These are phyloP conservation scores for Firmiana major DNA, from an alignment of 345 rosid species.

Conservation along the genomic window DNA sequence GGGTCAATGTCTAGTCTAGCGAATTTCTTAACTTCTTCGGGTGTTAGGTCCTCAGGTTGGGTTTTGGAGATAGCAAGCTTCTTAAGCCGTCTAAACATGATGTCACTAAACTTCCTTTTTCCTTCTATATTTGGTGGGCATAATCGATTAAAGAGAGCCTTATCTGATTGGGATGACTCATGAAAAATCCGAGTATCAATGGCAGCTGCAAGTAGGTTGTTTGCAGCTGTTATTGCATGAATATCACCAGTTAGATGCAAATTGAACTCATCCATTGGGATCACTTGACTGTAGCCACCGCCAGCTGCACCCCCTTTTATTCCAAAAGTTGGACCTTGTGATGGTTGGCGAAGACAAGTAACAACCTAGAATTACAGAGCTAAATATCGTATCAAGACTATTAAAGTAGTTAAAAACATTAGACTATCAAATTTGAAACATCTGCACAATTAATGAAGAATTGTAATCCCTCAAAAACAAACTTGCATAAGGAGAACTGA, in stretches of 20 bases:
- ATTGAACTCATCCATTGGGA: slow-evolving; percentile 99
- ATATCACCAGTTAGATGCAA: slow-evolving; percentile 97
- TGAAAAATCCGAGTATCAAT: slow-evolving; percentile 96
- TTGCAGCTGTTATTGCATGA: slow-evolving; percentile 98
- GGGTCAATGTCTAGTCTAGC: slow-evolving; percentile 96
- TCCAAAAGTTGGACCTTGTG: slow-evolving; percentile 99
- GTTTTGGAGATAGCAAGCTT: slow-evolving; percentile 85
- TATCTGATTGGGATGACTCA: slow-evolving; percentile 85
- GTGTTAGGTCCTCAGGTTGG: slow-evolving; percentile 81
- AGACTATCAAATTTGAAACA: not conserved
- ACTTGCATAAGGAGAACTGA: not conserved
- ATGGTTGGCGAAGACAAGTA: slow-evolving; percentile 97
- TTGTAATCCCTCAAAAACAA: not conserved
- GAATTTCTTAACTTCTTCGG: slow-evolving; percentile 69
- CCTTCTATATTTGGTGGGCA: slow-evolving; percentile 91
- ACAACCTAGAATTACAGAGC: slow-evolving; percentile 55
- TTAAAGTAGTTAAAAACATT: not conserved
- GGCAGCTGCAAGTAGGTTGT: slow-evolving; percentile 98
- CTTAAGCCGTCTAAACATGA: slow-evolving; percentile 83
- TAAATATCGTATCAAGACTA: slow-evolving; percentile 6
- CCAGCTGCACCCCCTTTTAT: slow-evolving; percentile 99
- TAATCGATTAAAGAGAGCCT: slow-evolving; percentile 87
- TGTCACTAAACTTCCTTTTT: slow-evolving; percentile 65
- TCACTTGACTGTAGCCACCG: slow-evolving; percentile 98
- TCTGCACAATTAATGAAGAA: not conserved